These are phyloP conservation scores for Aspergillus pseudoterreus DNA, from an alignment of 2,329 filamentous ascomycete genomes.

Conservation along the genomic window DNA sequence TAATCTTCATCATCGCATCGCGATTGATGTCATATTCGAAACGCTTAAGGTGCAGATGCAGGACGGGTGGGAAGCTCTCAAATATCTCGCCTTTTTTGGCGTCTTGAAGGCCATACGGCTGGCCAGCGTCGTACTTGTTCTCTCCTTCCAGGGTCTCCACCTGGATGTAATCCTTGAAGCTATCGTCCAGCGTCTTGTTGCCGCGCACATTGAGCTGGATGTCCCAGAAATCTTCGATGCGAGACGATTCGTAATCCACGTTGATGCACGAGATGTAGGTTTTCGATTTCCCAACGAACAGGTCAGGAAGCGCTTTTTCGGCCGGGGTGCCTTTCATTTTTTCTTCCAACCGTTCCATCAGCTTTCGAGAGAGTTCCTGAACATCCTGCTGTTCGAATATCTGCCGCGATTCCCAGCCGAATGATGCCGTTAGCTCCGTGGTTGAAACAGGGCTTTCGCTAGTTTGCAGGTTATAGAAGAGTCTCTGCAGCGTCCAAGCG, in stretches of 20 bases:
- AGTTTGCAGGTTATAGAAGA: constrained; percentile 94
- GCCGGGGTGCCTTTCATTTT: constrained; percentile 96
- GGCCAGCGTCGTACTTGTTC: constrained; percentile 93
- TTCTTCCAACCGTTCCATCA: constrained; percentile 96
- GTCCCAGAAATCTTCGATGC: constrained; percentile 98
- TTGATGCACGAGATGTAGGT: constrained; percentile 99
- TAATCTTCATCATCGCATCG: constrained; percentile 97
- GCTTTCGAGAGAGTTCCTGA: constrained; percentile 89
- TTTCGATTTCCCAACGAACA: constrained; percentile 98
- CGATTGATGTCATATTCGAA: constrained; percentile 97
- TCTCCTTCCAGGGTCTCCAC: constrained; percentile 97
- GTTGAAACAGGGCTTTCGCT: constrained; percentile 80
- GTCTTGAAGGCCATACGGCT: constrained; percentile 88
- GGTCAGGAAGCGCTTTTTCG: constrained; percentile 79
- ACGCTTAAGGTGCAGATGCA: constrained; percentile 92
- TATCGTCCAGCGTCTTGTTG: constrained; percentile 88
- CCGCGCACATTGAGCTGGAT: constrained; percentile 95
- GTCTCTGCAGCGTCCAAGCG: constrained; percentile 85
- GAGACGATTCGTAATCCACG: constrained; percentile 93
- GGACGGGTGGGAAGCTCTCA: constrained; percentile 85
- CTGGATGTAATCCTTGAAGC: constrained; percentile 93
- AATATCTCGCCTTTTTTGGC: constrained; percentile 98
- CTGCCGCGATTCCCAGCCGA: constrained; percentile 96
- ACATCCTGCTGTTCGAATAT: constrained; percentile 99
- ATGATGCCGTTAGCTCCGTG: constrained; percentile 89